These are phyloP conservation scores for Aspergillus felis DNA, from an alignment of 2,329 filamentous ascomycete genomes.

Conservation along the genomic window DNA sequence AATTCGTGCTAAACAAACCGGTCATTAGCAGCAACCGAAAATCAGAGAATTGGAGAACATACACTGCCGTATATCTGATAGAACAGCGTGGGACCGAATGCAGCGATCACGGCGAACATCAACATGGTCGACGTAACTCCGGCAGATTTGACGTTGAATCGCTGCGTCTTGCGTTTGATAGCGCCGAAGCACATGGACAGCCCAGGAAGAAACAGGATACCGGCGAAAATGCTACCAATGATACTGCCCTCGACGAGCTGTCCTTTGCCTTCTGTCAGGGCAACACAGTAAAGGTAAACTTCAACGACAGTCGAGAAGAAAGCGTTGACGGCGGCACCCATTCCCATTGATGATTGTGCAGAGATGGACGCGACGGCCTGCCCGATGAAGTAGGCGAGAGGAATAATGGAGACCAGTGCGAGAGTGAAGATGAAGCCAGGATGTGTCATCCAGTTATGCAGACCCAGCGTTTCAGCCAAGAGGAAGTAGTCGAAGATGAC, in stretches of 20 bases:
- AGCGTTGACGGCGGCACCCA: conserved; percentile 94
- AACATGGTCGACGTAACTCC: conserved; percentile 98
- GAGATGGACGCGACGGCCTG: conserved; percentile 98
- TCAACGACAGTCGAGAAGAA: conserved; percentile 98
- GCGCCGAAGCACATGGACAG: conserved; percentile 98
- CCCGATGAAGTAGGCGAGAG: conserved; percentile 95
- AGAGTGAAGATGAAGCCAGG: conserved; percentile 82
- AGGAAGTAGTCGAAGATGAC: conserved; percentile 91
- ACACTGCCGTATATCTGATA: conserved; percentile 97
- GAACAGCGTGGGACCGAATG: conserved; percentile 93
- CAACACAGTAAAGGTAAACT: conserved; percentile 95
- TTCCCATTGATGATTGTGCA: conserved; percentile 95
- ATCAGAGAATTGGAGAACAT: conserved; percentile 31
- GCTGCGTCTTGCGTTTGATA: conserved; percentile 94
- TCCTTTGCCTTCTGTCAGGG: conserved; percentile 85
- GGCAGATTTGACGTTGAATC: conserved; percentile 94
- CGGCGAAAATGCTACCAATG: conserved; percentile 95
- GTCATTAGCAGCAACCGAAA: conserved; percentile 30
- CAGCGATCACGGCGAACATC: conserved; percentile 89
- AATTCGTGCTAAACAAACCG: conserved; percentile 68
- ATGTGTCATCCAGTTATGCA: conserved; percentile 72
- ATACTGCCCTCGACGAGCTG: conserved; percentile 94
- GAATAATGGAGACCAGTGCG: conserved; percentile 87
- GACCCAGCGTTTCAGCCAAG: conserved; percentile 62
- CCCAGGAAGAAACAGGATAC: conserved; percentile 89